Conservation (phyloP, 2,329 filamentous ascomycete genomes). For the Penicillium decumbens region DNA sequence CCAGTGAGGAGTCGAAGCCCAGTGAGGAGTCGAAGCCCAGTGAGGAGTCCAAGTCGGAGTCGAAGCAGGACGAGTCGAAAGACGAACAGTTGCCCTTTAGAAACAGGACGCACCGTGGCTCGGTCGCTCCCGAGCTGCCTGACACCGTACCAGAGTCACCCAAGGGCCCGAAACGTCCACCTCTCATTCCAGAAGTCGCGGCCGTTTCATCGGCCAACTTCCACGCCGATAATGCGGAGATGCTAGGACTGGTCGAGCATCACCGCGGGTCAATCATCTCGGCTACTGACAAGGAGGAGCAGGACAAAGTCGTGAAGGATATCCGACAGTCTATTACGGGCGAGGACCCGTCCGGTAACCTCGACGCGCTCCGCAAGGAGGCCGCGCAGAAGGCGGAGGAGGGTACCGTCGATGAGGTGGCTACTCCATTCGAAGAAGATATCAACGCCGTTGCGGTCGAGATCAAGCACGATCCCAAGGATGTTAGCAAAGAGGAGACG, state of each 20-base stretch:
- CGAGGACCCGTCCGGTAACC: slow-evolving; percentile 20
- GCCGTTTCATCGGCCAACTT: slow-evolving; percentile 39
- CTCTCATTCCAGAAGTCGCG: slow-evolving; percentile 33
- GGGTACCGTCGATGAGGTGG: slow-evolving; percentile 25
- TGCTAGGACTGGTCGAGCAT: slow-evolving; percentile 37
- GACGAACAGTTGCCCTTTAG: slow-evolving; percentile 4
- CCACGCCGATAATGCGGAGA: slow-evolving; percentile 34
- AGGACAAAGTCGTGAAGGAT: slow-evolving; percentile 34
- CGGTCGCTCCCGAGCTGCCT: slow-evolving; percentile 31
- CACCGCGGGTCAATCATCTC: slow-evolving; percentile 38
- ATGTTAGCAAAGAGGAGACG: slow-evolving; percentile 3
- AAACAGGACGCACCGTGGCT: slow-evolving; percentile 24
- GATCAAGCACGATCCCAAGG: slow-evolving; percentile 14
- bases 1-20: slow-evolving; percentile 12
- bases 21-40: slow-evolving; percentile 13
- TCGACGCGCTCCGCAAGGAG: slow-evolving; percentile 30
- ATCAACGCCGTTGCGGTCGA: not conserved
- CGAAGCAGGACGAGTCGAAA: slow-evolving; percentile 13
- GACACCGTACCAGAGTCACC: slow-evolving; percentile 20
- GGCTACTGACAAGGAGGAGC: slow-evolving; percentile 31
- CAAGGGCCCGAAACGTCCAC: slow-evolving; percentile 24
- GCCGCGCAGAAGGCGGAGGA: slow-evolving; percentile 23
- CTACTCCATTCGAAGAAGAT: not conserved
- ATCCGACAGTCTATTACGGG: slow-evolving; percentile 37
- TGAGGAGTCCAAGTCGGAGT: slow-evolving; percentile 15